Base-by-base conservation (phyloP, 805 yeast species). In the Komagataella phaffii region DNA sequence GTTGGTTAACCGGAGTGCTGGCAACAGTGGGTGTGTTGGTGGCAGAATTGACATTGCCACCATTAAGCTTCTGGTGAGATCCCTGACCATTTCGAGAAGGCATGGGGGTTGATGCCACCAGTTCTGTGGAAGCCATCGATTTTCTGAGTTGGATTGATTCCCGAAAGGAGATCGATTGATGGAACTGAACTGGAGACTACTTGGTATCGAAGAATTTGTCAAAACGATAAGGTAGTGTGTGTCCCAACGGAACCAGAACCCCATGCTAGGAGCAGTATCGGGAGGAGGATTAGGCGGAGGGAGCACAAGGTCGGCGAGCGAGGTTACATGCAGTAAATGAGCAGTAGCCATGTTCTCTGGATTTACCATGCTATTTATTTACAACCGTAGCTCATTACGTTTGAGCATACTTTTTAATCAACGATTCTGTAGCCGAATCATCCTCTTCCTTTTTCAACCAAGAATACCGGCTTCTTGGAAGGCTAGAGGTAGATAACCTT, bases 111-210 rank as follows among this genome's bases (percentile, higher is more conserved):
- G 46, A 17, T 19, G 50, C 43, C 8, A 19, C 50, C 12, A 46
- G 50, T 12, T 45, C 50, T 49, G 50, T 18, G 17, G 46, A 46
- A 10, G 46, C 50, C 50, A 49, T 49, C 17, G 21, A 12, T n/a
- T 46, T 46, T 21, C 48, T 46, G 17, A 23, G 14, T 46, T 14
- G 17, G 48, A 23, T 46, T n/a, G 23, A n/a, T 46, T 17, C 14
- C 40, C 40, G 3, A 30, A 30, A 30, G 40, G 12, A 30, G 40
- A 30, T 30, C 40, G 40, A 30, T 30, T 30, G 40, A 30, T 8
- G 5, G 40, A 6, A 30, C 40, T 10, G 40, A 30, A 30, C 8
- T 30, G 40, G 40, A 30, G 40, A 30, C 14, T 30, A 30, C 40
- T 8, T 30, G 40, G 40, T 10, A 10, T 14, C 40, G 40, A 30